Percentiles rank a stretch among this genome's conserved stretches.
These are phyloP conservation scores for Pyrus betulifolia DNA, from an alignment of 306 rosid species.

Conservation along the genomic window DNA sequence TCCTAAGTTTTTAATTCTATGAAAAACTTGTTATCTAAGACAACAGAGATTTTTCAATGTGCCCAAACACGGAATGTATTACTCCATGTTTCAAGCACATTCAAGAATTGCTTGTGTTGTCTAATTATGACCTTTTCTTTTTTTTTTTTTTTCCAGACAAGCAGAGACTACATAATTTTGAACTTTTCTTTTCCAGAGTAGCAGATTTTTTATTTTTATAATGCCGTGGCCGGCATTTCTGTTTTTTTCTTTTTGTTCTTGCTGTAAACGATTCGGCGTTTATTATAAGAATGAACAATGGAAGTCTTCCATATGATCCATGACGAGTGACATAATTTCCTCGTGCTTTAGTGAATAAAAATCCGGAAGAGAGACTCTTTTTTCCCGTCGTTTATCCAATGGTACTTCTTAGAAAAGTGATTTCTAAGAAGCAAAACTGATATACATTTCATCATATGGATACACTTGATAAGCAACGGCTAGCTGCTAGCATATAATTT, in stretches of 20 bases:
- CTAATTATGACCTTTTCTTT: too few species aligned
- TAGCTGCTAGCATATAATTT: conserved; percentile 12
- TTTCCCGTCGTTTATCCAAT: too few species aligned
- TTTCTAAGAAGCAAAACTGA: conserved; percentile 23
- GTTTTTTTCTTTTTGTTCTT: neutral
- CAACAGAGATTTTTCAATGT: too few species aligned
- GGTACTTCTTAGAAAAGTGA: neutral
- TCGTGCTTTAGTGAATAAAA: too few species aligned
- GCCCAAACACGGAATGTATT: fast-evolving
- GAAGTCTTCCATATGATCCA: neutral
- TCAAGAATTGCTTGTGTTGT: too few species aligned
- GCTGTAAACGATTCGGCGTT: neutral
- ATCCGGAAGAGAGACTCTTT: too few species aligned
- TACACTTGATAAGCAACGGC: conserved; percentile 21
- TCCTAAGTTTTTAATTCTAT: neutral
- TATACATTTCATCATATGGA: conserved; percentile 24
- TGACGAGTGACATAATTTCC: too few species aligned
- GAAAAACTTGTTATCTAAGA: neutral
- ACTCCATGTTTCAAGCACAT: too few species aligned
- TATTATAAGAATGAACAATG: neutral
- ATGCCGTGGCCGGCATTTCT: neutral
- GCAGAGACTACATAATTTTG: too few species aligned
- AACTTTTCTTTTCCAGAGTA: neutral
- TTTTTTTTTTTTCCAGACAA: too few species aligned
- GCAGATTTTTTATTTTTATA: neutral